These are phyloP conservation scores for Ogataea hybrid DNA, from an alignment of 1,139 yeast genomes.

Conservation along the genomic window DNA sequence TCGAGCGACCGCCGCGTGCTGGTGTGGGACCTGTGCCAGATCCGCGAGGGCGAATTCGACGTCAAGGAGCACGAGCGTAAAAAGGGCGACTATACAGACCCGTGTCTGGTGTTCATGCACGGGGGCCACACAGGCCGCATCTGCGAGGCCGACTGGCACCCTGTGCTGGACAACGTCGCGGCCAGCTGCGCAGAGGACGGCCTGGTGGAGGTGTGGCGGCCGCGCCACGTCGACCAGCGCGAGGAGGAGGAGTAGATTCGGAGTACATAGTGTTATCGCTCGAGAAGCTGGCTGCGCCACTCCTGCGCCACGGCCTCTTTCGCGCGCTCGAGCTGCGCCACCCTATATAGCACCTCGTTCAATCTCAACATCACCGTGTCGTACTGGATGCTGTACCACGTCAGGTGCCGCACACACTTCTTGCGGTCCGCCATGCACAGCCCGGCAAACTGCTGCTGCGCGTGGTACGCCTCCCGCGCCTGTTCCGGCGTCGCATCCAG, in stretches of 20 bases:
- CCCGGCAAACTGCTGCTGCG: no score
- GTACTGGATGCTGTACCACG: conserved; percentile 58
- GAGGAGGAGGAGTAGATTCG: conserved; percentile 39
- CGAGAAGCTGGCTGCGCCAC: conserved; percentile 35
- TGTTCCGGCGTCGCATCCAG: no score
- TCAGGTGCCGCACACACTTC: conserved; percentile 66
- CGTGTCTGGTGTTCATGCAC: conserved; percentile 57
- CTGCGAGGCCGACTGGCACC: conserved; percentile 51
- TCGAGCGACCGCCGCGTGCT: conserved; percentile 50
- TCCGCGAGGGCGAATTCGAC: conserved; percentile 44
- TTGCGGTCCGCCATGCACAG: no score
- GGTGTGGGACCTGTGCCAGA: conserved; percentile 48
- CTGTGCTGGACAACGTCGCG: conserved; percentile 40
- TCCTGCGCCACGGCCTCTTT: conserved; percentile 35
- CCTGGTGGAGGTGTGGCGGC: conserved; percentile 54
- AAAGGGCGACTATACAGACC: conserved; percentile 45
- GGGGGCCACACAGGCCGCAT: conserved; percentile 59
- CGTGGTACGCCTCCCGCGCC: no score
- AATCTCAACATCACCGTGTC: conserved; percentile 43
- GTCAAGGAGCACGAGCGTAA: conserved; percentile 33
- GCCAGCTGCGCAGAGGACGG: conserved; percentile 54
- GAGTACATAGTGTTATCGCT: conserved; percentile 21
- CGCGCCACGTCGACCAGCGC: conserved; percentile 48
- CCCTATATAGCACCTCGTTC: conserved; percentile 34
- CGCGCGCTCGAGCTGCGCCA: conserved; percentile 27